A percentile compares a stretch with the other conserved stretches of the same genome.
Conservation (phyloP, 1,284 basidiomycete genomes). For the Athelia psychrophila region DNA sequence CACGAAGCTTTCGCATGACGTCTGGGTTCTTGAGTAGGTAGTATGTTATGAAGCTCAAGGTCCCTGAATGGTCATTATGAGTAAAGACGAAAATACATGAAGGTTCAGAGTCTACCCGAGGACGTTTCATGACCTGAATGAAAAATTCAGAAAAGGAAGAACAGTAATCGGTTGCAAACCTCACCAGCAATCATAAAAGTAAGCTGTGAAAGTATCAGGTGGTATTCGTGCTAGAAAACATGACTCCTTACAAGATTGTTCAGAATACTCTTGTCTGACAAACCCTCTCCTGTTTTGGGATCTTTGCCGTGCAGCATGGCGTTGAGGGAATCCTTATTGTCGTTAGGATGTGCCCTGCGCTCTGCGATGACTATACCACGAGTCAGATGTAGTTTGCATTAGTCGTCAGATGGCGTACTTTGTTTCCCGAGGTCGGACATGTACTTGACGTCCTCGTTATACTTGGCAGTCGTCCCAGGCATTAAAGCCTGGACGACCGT, state of each 20-base stretch:
- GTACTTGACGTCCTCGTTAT: conserved; percentile 34
- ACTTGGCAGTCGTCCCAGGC: conserved; percentile 34
- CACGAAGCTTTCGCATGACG: conserved; percentile 39
- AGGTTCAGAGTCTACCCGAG: conserved; percentile 25
- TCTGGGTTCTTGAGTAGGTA: conserved; percentile 44
- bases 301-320: conserved; percentile 47
- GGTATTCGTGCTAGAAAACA: not conserved
- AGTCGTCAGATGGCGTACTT: conserved; percentile 23
- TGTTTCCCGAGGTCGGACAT: conserved; percentile 38
- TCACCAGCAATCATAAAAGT: conserved; percentile 40
- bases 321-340: conserved; percentile 43
- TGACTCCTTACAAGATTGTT: conserved; percentile 32
- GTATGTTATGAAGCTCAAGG: conserved; percentile 38
- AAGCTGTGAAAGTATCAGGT: conserved; percentile 33
- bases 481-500: conserved; percentile 33
- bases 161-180: not conserved
- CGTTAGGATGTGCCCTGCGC: conserved; percentile 32
- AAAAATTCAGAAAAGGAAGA: not conserved
- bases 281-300: conserved; percentile 40
- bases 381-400: conserved; percentile 4
- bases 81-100: not conserved
- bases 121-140: conserved; percentile 46
- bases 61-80: conserved; percentile 20
- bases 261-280: conserved; percentile 43
- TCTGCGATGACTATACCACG: conserved; percentile 32